phyloP scores from a whole-genome alignment of 768 basidiomycete genomes.

The Mycena alexandri region DNA sequence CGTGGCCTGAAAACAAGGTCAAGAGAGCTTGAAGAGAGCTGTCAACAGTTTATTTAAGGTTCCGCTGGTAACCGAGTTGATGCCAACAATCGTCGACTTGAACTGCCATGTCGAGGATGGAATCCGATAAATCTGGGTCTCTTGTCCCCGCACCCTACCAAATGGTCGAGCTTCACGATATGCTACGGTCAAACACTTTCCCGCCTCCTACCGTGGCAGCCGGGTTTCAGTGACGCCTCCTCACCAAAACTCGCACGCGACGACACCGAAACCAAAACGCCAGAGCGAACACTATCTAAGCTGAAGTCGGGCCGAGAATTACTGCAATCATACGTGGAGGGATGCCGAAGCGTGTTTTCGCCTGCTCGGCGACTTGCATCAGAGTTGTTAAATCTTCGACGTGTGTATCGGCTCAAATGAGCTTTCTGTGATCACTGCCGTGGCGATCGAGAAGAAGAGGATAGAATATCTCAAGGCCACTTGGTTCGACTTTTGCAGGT shows the following conservation, averaged over 20 bases:
- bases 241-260: background rate
- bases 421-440: background rate
- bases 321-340: background rate
- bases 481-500: background rate
- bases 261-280: background rate
- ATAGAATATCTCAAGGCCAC: slow-evolving; percentile 4
- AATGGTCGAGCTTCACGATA: background rate
- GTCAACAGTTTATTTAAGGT: too few species aligned
- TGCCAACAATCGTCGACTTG: too few species aligned
- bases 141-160: background rate
- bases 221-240: background rate
- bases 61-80: too few species aligned
- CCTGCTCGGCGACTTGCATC: background rate
- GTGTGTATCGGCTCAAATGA: background rate
- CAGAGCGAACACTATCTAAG: background rate
- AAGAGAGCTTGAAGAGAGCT: too few species aligned
- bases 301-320: background rate
- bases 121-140: too few species aligned
- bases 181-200: background rate
- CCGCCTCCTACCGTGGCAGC: background rate
- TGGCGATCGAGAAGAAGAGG: background rate
- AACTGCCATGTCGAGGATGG: too few species aligned
- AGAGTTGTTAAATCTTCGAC: slow-evolving; percentile 22
- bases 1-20: too few species aligned
- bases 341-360: slow-evolving; percentile 6